phyloP scores from a whole-genome alignment of 2,329 filamentous ascomycete genomes.

The Monascus ruber region DNA sequence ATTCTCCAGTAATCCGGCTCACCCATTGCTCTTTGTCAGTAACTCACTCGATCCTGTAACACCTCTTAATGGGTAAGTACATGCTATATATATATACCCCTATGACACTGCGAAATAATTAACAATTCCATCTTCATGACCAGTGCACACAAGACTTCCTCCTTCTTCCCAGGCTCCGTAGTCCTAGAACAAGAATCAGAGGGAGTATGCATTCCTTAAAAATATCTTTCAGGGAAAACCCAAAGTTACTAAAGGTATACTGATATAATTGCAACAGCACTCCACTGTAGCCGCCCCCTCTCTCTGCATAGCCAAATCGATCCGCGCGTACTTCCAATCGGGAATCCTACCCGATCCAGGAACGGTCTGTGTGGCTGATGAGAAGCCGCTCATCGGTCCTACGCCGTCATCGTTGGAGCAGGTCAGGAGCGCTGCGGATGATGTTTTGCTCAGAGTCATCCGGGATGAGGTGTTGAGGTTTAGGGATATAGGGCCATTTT shows the following conservation, averaged over 20 bases:
- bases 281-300: conserved; percentile 25
- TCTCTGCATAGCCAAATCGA: conserved; percentile 22
- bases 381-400: conserved; percentile 20
- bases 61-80: conserved; percentile 32
- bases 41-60: conserved; percentile 51
- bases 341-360: conserved; percentile 25
- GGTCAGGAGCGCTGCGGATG: background rate
- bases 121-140: too few relatives aligned
- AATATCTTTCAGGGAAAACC: background rate
- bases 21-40: conserved; percentile 47
- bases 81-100: background rate
- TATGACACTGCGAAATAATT: conserved; percentile 1
- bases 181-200: conserved; percentile 36
- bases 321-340: conserved; percentile 33
- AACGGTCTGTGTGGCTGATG: conserved; percentile 25
- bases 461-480: background rate
- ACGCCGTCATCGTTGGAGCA: background rate
- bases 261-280: conserved; percentile 10
- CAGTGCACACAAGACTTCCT: conserved; percentile 26
- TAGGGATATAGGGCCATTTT: background rate
- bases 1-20: conserved; percentile 22
- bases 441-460: background rate
- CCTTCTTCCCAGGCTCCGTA: conserved; percentile 31
- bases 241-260: background rate
- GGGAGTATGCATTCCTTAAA: conserved; percentile 18